These are phyloP conservation scores for Gastroboletus turbinatus DNA, from an alignment of 1,284 basidiomycete species.

Conservation along the genomic window DNA sequence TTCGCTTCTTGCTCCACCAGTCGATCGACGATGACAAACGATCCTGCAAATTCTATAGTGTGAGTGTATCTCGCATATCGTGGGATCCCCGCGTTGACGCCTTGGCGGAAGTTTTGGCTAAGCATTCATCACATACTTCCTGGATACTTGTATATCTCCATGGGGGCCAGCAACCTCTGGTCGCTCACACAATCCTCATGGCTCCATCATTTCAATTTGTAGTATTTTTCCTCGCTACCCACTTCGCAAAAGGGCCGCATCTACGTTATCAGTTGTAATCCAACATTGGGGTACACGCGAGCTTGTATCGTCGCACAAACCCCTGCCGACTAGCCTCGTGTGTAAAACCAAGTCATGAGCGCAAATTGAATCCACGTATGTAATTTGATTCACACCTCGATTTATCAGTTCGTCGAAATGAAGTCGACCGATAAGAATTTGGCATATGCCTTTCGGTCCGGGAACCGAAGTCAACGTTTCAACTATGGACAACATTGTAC, in stretches of 20 bases:
- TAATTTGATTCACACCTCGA: not conserved
- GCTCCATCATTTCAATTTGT: not conserved
- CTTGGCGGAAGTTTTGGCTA: constrained; percentile 23
- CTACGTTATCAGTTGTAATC: not conserved
- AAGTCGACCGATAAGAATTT: not conserved
- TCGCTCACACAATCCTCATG: not conserved
- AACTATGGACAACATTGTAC: constrained; percentile 38
- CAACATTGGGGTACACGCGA: not conserved
- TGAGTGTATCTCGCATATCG: constrained; percentile 8
- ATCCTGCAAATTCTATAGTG: constrained; percentile 31
- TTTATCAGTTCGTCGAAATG: not conserved
- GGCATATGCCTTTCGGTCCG: not conserved
- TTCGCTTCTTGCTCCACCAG: constrained; percentile 20
- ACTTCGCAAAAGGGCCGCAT: not conserved
- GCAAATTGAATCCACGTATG: not conserved
- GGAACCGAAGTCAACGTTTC: not conserved
- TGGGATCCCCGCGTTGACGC: not conserved
- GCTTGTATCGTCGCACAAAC: not conserved
- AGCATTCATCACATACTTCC: constrained; percentile 25
- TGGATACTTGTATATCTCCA: constrained; percentile 18
- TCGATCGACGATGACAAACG: constrained; percentile 21
- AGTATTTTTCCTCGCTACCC: not conserved
- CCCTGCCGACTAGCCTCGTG: not conserved
- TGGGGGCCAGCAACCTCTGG: not conserved
- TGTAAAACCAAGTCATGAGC: not conserved